Evolutionary conservation across 1,284 basidiomycete genomes (phyloP).

Genomic region (Entoloma clypeatum): DNA sequence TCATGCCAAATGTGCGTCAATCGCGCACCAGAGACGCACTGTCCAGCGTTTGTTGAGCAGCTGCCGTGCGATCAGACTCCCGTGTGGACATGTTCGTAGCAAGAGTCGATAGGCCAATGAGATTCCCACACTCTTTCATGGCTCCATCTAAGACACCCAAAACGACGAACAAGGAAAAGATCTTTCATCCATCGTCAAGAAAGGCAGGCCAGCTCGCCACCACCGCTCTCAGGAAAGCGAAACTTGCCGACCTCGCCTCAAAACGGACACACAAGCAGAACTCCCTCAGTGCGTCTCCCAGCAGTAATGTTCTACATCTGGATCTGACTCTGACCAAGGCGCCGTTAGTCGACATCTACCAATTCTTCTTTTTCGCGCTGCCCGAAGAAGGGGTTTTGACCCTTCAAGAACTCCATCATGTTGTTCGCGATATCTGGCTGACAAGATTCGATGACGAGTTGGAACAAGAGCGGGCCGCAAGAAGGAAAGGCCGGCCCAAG

Average conservation of each 20-base stretch:
- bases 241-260: slow-evolving; percentile 54
- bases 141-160: slow-evolving; percentile 36
- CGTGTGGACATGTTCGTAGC: slow-evolving; percentile 43
- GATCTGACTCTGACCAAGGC: slow-evolving; percentile 10
- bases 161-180: slow-evolving; percentile 62
- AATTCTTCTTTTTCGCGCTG: slow-evolving; percentile 77
- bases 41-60: slow-evolving; percentile 76
- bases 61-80: slow-evolving; percentile 63
- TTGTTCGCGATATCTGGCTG: slow-evolving; percentile 73
- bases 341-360: slow-evolving; percentile 62
- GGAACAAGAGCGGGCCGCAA: slow-evolving; percentile 54
- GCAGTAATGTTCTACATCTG: slow-evolving; percentile 4
- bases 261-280: slow-evolving; percentile 57
- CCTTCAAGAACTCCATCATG: slow-evolving; percentile 63
- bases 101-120: not conserved
- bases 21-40: slow-evolving; percentile 45
- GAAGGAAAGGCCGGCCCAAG: slow-evolving; percentile 79
- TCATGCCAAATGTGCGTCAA: not conserved
- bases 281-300: slow-evolving; percentile 44
- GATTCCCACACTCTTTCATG: slow-evolving; percentile 28
- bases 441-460: slow-evolving; percentile 69
- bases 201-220: slow-evolving; percentile 80
- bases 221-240: slow-evolving; percentile 67
- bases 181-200: slow-evolving; percentile 76
- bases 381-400: slow-evolving; percentile 62